Conservation (phyloP, 176 grass and related monocot genomes). For the Raddia guianensis region DNA sequence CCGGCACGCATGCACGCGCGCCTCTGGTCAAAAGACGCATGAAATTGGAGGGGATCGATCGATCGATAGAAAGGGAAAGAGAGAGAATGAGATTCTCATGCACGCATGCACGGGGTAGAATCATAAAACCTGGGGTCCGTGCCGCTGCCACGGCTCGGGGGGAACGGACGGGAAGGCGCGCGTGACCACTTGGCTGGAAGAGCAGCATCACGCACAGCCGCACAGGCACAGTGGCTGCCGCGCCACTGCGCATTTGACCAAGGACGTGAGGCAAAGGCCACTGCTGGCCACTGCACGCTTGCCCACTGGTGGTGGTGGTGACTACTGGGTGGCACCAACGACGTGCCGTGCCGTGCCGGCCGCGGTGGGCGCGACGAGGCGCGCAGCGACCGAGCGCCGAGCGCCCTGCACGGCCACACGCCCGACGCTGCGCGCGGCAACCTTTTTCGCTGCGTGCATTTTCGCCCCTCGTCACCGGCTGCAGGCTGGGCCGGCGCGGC, state of each 20-base stretch:
- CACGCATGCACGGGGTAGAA: neutral
- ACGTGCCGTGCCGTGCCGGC: slow-evolving; percentile 14
- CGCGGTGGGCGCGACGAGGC: neutral
- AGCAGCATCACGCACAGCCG: neutral
- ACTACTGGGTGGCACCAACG: neutral
- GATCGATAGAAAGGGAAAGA: neutral
- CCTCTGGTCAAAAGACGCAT: slow-evolving; percentile 3
- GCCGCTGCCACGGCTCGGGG: neutral
- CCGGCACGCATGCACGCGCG: neutral
- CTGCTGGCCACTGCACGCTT: neutral
- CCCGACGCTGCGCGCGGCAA: neutral
- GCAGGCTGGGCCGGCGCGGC: too few relatives aligned
- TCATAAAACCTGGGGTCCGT: neutral
- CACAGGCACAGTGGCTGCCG: neutral
- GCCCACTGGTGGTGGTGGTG: neutral
- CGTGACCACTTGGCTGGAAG: neutral
- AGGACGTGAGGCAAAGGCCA: neutral
- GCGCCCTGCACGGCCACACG: neutral
- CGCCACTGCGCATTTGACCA: neutral
- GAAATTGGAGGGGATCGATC: neutral
- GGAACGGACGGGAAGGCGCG: neutral
- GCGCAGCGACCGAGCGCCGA: neutral
- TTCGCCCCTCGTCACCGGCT: too few relatives aligned
- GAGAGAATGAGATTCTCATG: neutral
- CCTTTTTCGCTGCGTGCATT: neutral